Percentiles rank a stretch among this genome's conserved stretches.
Evolutionary conservation across 345 rosid species (phyloP).

Genomic region (Cochlearia excelsa): DNA sequence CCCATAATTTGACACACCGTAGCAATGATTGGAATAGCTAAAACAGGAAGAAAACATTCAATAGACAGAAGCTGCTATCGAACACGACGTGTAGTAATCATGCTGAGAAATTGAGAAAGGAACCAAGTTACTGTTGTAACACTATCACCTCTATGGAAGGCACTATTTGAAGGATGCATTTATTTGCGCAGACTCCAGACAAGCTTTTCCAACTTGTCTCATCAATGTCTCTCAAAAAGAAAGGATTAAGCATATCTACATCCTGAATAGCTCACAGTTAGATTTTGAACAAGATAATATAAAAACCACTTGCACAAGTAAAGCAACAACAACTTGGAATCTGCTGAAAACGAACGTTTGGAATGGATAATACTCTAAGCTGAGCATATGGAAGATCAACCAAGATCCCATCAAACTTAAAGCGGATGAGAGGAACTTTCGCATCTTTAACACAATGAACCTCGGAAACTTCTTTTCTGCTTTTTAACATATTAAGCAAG

Average conservation of each 20-base stretch:
- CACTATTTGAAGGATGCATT: constrained; percentile 47
- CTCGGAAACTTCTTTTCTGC: constrained; percentile 41
- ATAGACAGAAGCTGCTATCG: not conserved
- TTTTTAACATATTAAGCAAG: constrained; percentile 46
- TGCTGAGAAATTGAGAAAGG: constrained; percentile 2
- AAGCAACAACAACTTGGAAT: not conserved
- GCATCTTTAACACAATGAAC: constrained; percentile 50
- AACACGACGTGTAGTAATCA: not conserved
- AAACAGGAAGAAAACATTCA: constrained; percentile 16
- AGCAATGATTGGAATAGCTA: constrained; percentile 53
- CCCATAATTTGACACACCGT: constrained; percentile 56
- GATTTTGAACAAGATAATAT: not conserved
- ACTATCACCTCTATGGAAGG: constrained; percentile 48
- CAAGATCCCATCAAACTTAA: constrained; percentile 53
- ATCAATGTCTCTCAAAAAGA: constrained; percentile 44
- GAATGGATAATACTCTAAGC: constrained; percentile 43
- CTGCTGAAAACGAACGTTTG: constrained; percentile 37
- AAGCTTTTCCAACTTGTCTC: constrained; percentile 59
- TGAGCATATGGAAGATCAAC: constrained; percentile 59
- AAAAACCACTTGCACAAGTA: not conserved
- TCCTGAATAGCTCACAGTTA: constrained; percentile 36
- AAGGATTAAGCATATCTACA: constrained; percentile 48
- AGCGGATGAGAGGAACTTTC: constrained; percentile 53
- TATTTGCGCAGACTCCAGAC: constrained; percentile 53
- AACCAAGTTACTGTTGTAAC: constrained; percentile 1